These are phyloP conservation scores for Apiotrichum gamsii DNA, from an alignment of 1,284 basidiomycete species.

Conservation along the genomic window DNA sequence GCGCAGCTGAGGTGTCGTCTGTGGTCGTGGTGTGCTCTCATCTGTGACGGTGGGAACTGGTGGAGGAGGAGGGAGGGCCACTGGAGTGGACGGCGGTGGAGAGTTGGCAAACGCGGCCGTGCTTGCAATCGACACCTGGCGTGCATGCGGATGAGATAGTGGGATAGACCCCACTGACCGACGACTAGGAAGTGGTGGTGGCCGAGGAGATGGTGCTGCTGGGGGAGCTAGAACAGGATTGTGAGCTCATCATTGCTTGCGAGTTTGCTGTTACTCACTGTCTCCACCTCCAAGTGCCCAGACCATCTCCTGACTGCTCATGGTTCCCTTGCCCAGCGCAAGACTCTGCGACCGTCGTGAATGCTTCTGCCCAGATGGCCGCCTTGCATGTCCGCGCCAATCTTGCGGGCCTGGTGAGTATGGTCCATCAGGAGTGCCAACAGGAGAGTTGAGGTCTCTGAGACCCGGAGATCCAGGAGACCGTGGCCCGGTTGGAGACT, in stretches of 20 bases:
- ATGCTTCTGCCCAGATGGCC: constrained; percentile 19
- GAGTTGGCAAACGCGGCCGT: constrained; percentile 1
- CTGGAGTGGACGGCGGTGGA: too few relatives aligned
- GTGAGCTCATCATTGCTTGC: too few relatives aligned
- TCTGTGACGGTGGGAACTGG: not conserved
- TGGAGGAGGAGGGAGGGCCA: too few relatives aligned
- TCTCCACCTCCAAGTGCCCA: constrained; percentile 33
- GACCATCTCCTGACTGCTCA: constrained; percentile 43
- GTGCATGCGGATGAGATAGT: constrained; percentile 40
- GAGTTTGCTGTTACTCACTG: too few relatives aligned
- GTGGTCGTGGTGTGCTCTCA: too few relatives aligned
- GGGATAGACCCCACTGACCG: constrained; percentile 25
- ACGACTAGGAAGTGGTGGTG: constrained; percentile 28
- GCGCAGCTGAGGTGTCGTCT: too few relatives aligned
- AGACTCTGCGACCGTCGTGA: constrained; percentile 30
- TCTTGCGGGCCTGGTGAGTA: not conserved
- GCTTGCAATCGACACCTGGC: constrained; percentile 34
- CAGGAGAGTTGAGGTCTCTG: not conserved
- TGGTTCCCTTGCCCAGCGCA: constrained; percentile 32
- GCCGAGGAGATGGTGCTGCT: not conserved
- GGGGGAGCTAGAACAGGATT: too few relatives aligned
- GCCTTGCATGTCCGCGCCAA: constrained; percentile 5
- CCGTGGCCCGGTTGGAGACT: not conserved
- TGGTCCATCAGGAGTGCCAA: constrained; percentile 2
- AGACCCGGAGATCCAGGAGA: not conserved